Conservation (phyloP, 1,284 basidiomycete species). For the Kalmanozyma brasiliensis region DNA sequence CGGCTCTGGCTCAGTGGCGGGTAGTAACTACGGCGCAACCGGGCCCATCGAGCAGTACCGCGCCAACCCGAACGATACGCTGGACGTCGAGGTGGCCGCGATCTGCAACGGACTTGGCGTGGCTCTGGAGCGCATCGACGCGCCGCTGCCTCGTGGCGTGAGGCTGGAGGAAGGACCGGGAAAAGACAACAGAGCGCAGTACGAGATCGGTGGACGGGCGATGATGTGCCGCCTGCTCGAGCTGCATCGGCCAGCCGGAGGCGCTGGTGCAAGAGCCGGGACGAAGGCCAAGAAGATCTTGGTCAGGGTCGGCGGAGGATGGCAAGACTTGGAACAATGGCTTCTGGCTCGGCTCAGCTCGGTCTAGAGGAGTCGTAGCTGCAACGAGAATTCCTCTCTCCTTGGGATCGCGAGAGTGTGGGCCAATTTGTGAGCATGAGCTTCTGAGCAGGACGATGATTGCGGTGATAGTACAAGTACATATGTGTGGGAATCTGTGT, state of each 20-base stretch:
- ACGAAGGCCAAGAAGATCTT: conserved; percentile 62
- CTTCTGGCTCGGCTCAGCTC: conserved; percentile 68
- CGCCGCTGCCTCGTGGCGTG: conserved; percentile 73
- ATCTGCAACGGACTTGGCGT: conserved; percentile 80
- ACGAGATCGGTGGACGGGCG: conserved; percentile 77
- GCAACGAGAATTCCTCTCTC: too few relatives aligned
- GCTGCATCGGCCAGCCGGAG: conserved; percentile 68
- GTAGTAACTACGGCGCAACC: conserved; percentile 36
- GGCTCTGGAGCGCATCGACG: conserved; percentile 80
- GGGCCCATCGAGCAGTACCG: conserved; percentile 71
- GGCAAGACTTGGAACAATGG: conserved; percentile 85
- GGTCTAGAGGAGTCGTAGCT: conserved; percentile 8
- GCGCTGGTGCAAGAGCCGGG: conserved; percentile 46
- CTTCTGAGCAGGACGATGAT: background rate
- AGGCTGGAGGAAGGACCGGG: conserved; percentile 74
- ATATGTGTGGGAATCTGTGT: conserved; percentile 1
- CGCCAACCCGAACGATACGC: conserved; percentile 80
- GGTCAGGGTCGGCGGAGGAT: conserved; percentile 71
- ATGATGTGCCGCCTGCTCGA: conserved; percentile 80
- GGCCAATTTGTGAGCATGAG: background rate
- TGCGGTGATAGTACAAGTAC: conserved; percentile 35
- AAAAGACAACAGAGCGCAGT: conserved; percentile 83
- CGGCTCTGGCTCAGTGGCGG: conserved; percentile 35
- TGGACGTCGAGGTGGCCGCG: conserved; percentile 80
- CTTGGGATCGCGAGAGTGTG: too few relatives aligned